Base-by-base conservation (phyloP, 2,329 filamentous ascomycete species). In the Chalaropsis thielavioides region DNA sequence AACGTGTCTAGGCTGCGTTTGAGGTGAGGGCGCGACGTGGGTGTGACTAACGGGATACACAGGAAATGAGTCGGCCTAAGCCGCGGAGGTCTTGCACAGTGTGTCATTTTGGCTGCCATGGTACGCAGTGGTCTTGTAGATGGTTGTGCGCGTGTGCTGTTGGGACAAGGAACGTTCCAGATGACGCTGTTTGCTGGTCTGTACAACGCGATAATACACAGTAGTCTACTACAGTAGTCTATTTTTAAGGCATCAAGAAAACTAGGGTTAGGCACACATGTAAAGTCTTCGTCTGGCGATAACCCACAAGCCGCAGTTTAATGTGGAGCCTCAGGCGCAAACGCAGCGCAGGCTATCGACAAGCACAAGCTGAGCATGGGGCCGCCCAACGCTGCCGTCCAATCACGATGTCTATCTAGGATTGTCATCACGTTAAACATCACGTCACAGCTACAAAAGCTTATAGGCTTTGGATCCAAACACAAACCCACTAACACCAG, bases 61-160 rank as follows among this genome's bases (percentile, higher is more conserved):
- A 92, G 77, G 72, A 92, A 92, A 74, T 92, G 89, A 3, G 88
- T 92, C 27, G 85, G 78, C 11, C 75, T 74, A 8, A 78, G 74
- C 67, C 43, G 40, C 19, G 64, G 41, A 8, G 59, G 38, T 8
- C 22, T 27, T 15, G 27, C 13, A 17, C 43, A 43, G 22, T 31
- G 27, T 51, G 27, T 35, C 27, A 46, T 54, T 27, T 54, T 51
- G n/a, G 40, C 17, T 43, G 22, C 19, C 2, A 31, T 8, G 5
- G 7, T 61, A 31, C 8, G 58, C 31, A 17, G 41, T 4, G 13
- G 4, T 22, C 7, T 13, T 3, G n/a, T 2, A n/a, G 58, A 2
- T 13, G 31, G 5, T 40, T 38, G 15, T 8, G 13, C 13, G 10
- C 13, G 19, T 61, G 58, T 8, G 24, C 22, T 27, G 15, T 4